A percentile compares a stretch with the other conserved stretches of the same genome.
phyloP scores from a whole-genome alignment of 1,284 basidiomycete genomes.

The Microbotryum saponariae region DNA sequence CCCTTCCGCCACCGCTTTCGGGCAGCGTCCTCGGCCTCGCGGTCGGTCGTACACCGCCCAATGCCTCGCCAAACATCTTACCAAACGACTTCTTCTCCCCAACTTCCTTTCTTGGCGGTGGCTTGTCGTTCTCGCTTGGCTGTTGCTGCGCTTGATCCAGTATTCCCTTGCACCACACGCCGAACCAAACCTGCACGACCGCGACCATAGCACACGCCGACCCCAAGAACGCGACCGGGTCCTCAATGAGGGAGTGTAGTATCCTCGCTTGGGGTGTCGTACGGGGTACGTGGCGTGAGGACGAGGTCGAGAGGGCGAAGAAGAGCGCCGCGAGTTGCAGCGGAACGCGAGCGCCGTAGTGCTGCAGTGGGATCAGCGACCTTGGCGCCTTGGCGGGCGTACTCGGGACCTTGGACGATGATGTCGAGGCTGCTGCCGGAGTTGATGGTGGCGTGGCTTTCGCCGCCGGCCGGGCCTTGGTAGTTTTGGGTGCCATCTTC shows the following conservation, averaged over 20 bases:
- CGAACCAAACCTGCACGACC: constrained; percentile 32
- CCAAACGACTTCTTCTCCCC: constrained; percentile 2
- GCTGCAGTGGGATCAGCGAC: constrained; percentile 10
- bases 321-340: constrained; percentile 21
- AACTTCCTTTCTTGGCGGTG: not conserved
- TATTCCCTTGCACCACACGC: constrained; percentile 18
- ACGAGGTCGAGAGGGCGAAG: constrained; percentile 7
- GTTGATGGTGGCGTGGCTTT: too few species aligned
- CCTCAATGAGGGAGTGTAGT: constrained; percentile 6
- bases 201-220: constrained; percentile 12
- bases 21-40: too few species aligned
- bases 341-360: constrained; percentile 22
- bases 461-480: too few species aligned
- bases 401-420: too few species aligned
- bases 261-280: too few species aligned
- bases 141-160: not conserved
- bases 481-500: too few species aligned
- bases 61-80: constrained; percentile 8
- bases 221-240: constrained; percentile 21
- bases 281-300: too few species aligned
- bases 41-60: too few species aligned
- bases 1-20: too few species aligned
- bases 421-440: too few species aligned
- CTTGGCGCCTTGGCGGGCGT: too few species aligned
- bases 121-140: not conserved